A percentile compares a stretch with the other conserved stretches of the same genome.
Evolutionary conservation across 768 basidiomycete species (phyloP).

Genomic region (Chiua virens): DNA sequence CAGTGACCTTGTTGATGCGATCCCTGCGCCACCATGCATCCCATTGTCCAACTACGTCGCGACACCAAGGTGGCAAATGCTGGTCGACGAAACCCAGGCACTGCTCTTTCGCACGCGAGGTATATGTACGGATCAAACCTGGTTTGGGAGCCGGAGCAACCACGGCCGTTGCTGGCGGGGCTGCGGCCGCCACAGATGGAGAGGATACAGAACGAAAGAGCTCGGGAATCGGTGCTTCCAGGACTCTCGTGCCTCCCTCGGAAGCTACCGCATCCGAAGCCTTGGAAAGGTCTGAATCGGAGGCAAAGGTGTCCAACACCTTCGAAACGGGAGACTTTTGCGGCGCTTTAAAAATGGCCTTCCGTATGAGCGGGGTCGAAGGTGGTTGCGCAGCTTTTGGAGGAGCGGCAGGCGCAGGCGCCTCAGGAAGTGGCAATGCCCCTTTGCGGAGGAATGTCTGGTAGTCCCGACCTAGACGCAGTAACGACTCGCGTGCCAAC

Average conservation of each 20-base stretch:
- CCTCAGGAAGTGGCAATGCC: slow-evolving; percentile 22
- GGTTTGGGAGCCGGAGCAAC: background rate
- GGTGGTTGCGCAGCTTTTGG: slow-evolving; percentile 30
- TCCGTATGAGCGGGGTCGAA: slow-evolving; percentile 38
- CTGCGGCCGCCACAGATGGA: slow-evolving; percentile 11
- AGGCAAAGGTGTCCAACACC: slow-evolving; percentile 56
- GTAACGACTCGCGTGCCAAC: slow-evolving; percentile 56
- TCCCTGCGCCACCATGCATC: slow-evolving; percentile 59
- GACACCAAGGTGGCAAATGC: slow-evolving; percentile 34
- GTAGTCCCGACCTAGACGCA: slow-evolving; percentile 68
- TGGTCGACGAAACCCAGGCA: slow-evolving; percentile 8
- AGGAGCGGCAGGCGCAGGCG: slow-evolving; percentile 25
- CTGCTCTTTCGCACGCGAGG: slow-evolving; percentile 2
- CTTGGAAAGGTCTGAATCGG: slow-evolving; percentile 56
- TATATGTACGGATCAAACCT: background rate
- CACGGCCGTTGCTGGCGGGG: slow-evolving; percentile 1
- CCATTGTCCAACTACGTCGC: slow-evolving; percentile 23
- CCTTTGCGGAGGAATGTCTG: slow-evolving; percentile 65
- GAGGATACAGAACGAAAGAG: slow-evolving; percentile 45
- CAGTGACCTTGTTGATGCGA: slow-evolving; percentile 50
- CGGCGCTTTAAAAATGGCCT: slow-evolving; percentile 40
- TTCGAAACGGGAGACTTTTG: slow-evolving; percentile 50
- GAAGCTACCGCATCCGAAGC: slow-evolving; percentile 49
- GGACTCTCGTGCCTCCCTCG: slow-evolving; percentile 21
- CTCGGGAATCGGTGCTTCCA: slow-evolving; percentile 42